Evolutionary conservation across 768 basidiomycete genomes (phyloP), one percentile per base, ranked within the genome.

Genomic region (Hypsizygus marmoreus): DNA sequence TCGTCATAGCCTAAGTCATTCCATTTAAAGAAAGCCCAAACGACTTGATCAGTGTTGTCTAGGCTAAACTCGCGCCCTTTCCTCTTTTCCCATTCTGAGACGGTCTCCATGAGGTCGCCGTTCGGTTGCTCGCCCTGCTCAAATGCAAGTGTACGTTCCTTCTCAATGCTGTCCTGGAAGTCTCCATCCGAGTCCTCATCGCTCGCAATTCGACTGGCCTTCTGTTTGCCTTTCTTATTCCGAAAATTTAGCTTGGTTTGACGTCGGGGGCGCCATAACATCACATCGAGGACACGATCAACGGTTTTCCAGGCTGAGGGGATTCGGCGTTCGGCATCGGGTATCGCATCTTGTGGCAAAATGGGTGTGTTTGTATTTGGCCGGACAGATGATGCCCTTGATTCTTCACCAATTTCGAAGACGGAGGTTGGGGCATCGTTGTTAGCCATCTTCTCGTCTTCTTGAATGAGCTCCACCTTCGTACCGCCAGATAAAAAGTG

Each of bases 1-100:
- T 93, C 88, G 16, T 95, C 88, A 50, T 98, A 97, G n/a, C 88
- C 84, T 20, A 97, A 73, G 51, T 93, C 93, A 33, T 82, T 75
- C 95, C 95, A 98, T 64, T 98, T 99, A 54, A 92, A 74, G 62
- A 94, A 94, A 10, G 79, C 81, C 86, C 89, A 93, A 14, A 82
- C 73, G 25, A 95, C 81, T 39, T 77, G 65, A 29, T 79, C 70
- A 22, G 84, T 76, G 55, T 87, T 74, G 4, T 79, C 66, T 23
- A 66, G 57, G 8, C 60, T 59, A 5, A 91, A 66, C 3, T 59
- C 58, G n/a, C 62, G 42, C 26, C 71, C 63, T 42, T 65, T 72
- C 14, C 71, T 60, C 29, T 56, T 47, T 63, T 86, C 77, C 79
- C 83, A 90, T 17, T 84, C 77, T 12, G 82, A 77, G 14, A 87